Evolutionary conservation across 345 rosid species (phyloP).

Genomic region (Excoecaria agallocha): DNA sequence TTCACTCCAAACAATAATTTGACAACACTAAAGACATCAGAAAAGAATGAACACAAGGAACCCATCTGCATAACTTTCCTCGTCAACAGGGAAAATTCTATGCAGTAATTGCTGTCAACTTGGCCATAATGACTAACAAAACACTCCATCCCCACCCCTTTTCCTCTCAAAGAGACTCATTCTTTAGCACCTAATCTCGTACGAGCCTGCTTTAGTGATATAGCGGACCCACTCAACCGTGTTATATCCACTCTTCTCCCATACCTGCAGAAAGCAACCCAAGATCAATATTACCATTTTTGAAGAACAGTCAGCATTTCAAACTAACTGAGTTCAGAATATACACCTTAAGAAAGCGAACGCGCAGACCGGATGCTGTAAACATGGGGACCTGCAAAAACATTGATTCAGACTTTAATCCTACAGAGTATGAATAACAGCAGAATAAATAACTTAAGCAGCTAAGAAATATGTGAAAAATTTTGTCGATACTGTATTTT

Average conservation of each 20-base stretch:
- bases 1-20: constrained; percentile 23
- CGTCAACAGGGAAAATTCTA: constrained; percentile 1
- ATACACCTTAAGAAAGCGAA: constrained; percentile 87
- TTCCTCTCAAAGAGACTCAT: not conserved
- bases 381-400: constrained; percentile 91
- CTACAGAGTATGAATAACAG: not conserved
- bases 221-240: constrained; percentile 99
- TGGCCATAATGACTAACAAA: constrained; percentile 13
- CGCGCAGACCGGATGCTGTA: constrained; percentile 96
- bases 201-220: constrained; percentile 95
- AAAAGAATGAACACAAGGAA: constrained; percentile 18
- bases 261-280: constrained; percentile 55
- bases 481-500: not conserved
- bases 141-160: not conserved
- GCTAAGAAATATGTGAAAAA: not conserved
- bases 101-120: constrained; percentile 8
- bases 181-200: constrained; percentile 88
- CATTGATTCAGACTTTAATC: not conserved
- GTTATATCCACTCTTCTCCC: constrained; percentile 99
- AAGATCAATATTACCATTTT: not conserved
- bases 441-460: not conserved
- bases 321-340: not conserved
- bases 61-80: constrained; percentile 19
- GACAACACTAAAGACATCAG: constrained; percentile 14
- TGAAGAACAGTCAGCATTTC: not conserved